Percentiles rank a stretch among this genome's conserved stretches.
Evolutionary conservation across 441 rosid species (phyloP).

Genomic region (Gossypium trilobum): DNA sequence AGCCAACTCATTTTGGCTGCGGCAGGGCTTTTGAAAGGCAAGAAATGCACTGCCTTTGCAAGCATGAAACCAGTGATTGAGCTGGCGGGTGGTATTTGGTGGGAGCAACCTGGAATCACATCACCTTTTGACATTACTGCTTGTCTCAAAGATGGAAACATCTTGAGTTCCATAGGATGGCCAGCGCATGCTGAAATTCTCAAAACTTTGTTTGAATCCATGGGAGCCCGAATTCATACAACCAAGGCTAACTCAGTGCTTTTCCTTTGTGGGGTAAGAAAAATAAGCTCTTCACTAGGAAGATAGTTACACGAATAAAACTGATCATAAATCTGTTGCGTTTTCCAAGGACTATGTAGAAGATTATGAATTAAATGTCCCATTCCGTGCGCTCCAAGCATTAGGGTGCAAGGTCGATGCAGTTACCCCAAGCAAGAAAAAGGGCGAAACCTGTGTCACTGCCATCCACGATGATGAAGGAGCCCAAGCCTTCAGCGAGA

Average conservation of each 20-base stretch:
- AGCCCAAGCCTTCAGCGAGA: conserved; percentile 33
- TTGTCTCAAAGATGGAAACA: conserved; percentile 38
- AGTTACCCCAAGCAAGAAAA: conserved; percentile 38
- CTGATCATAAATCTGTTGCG: background rate
- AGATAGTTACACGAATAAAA: background rate
- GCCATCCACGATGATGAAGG: conserved; percentile 39
- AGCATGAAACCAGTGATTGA: conserved; percentile 41
- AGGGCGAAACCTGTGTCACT: conserved; percentile 37
- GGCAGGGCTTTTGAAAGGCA: conserved; percentile 34
- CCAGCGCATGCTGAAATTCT: conserved; percentile 33
- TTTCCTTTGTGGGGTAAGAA: conserved; percentile 38
- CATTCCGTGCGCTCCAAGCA: conserved; percentile 41
- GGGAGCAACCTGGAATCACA: conserved; percentile 41
- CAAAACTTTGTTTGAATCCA: conserved; percentile 23
- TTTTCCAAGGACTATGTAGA: conserved; percentile 41
- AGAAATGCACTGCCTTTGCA: conserved; percentile 40
- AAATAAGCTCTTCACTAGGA: background rate
- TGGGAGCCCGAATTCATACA: conserved; percentile 27
- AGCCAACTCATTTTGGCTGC: conserved; percentile 41
- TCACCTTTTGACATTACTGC: conserved; percentile 34
- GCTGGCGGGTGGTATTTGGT: conserved; percentile 40
- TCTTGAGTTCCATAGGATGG: conserved; percentile 42
- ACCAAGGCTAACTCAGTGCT: conserved; percentile 27
- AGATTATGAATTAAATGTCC: conserved; percentile 39
- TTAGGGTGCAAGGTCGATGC: conserved; percentile 40